Conservation (phyloP, 2,329 filamentous ascomycete species). For the Hypoxylon sp. region DNA sequence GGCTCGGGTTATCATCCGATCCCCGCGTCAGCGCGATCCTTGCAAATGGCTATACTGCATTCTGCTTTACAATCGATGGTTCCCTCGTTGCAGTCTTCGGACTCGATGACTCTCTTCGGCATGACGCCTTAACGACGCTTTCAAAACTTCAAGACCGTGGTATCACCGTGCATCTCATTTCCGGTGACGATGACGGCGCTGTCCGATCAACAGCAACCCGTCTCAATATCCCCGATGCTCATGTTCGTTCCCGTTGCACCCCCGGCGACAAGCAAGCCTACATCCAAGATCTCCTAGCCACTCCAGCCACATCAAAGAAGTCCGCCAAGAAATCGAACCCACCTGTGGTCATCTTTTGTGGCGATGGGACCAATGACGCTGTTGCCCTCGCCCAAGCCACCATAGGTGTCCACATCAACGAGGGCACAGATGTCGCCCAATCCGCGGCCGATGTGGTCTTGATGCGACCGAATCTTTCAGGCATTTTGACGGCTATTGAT, state of each 20-base stretch:
- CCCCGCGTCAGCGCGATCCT: slow-evolving; percentile 56
- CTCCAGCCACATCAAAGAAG: background rate
- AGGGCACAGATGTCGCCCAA: slow-evolving; percentile 74
- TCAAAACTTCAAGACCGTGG: slow-evolving; percentile 55
- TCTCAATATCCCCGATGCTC: slow-evolving; percentile 58
- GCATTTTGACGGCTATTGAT: slow-evolving; percentile 71
- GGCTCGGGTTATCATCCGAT: slow-evolving; percentile 58
- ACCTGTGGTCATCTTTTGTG: slow-evolving; percentile 74
- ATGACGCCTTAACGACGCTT: slow-evolving; percentile 59
- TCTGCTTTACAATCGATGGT: slow-evolving; percentile 62
- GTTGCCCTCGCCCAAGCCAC: slow-evolving; percentile 78
- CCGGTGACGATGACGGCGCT: slow-evolving; percentile 67
- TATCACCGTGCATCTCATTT: slow-evolving; percentile 64
- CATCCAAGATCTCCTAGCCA: slow-evolving; percentile 57
- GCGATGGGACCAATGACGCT: slow-evolving; percentile 86
- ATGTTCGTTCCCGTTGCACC: slow-evolving; percentile 61
- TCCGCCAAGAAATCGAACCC: background rate
- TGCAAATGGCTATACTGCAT: slow-evolving; percentile 59
- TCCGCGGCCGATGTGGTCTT: slow-evolving; percentile 79
- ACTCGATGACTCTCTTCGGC: slow-evolving; percentile 62
- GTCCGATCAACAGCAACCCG: slow-evolving; percentile 59
- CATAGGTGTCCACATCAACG: slow-evolving; percentile 78
- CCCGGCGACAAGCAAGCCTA: slow-evolving; percentile 64
- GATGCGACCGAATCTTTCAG: slow-evolving; percentile 67
- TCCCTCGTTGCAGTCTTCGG: slow-evolving; percentile 60